These are phyloP conservation scores for Parmales sp. DNA, from an alignment of 108 stramenopile genomes.

Conservation along the genomic window DNA sequence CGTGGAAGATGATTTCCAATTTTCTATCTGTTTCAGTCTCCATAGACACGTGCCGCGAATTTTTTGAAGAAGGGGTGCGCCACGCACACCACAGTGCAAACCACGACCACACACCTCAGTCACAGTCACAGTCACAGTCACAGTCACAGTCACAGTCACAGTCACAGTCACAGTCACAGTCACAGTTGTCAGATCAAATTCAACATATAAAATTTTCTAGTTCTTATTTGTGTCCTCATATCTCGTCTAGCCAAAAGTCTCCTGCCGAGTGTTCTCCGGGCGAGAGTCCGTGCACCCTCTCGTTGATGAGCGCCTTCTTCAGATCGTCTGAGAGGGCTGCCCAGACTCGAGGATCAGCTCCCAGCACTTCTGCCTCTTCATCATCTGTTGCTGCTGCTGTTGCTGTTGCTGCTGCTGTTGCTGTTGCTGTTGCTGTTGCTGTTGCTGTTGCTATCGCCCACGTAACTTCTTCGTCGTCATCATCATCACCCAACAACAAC, in stretches of 20 bases:
- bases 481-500: neutral
- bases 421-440: neutral
- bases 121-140: no score
- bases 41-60: no score
- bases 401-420: neutral
- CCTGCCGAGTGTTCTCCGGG: neutral
- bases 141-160: no score
- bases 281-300: neutral
- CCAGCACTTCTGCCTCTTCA: neutral
- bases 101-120: no score
- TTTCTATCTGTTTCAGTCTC: no score
- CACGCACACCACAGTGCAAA: no score
- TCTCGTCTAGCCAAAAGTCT: neutral
- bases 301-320: neutral
- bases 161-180: no score
- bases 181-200: no score
- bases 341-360: neutral
- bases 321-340: neutral
- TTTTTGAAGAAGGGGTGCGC: no score
- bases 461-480: neutral
- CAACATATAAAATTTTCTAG: no score
- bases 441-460: neutral
- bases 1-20: no score
- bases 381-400: neutral
- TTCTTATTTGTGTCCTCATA: no score